phyloP scores from a whole-genome alignment of 306 rosid species.

The Cicer pinnatifidum region DNA sequence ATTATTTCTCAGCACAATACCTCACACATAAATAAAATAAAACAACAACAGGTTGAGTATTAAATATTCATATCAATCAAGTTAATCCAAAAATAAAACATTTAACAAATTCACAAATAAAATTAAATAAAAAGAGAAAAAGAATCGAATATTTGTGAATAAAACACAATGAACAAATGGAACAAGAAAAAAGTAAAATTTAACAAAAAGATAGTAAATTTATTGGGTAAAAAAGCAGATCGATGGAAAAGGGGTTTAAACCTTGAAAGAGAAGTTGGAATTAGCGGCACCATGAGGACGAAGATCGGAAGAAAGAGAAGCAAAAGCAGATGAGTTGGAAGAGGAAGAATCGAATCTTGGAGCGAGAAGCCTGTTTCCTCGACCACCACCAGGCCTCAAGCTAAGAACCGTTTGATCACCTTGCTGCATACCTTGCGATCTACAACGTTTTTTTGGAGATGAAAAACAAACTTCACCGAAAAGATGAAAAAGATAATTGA shows the following conservation, averaged over 20 bases:
- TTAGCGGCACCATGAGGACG: constrained; percentile 66
- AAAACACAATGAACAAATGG: not conserved
- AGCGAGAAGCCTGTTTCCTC: constrained; percentile 71
- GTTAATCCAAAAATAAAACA: constrained; percentile 12
- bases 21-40: not conserved
- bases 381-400: constrained; percentile 99
- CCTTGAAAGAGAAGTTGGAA: constrained; percentile 65
- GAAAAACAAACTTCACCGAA: constrained; percentile 49
- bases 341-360: constrained; percentile 75
- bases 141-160: not conserved
- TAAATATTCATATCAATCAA: not conserved
- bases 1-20: not conserved
- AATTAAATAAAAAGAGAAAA: not conserved
- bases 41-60: not conserved
- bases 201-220: not conserved
- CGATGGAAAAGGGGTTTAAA: constrained; percentile 44
- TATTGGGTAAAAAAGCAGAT: constrained; percentile 49
- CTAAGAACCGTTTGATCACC: constrained; percentile 84
- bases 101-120: not conserved
- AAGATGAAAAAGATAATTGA: constrained; percentile 2
- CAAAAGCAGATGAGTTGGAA: constrained; percentile 62
- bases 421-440: constrained; percentile 97
- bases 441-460: constrained; percentile 39
- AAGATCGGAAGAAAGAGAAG: constrained; percentile 76
- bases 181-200: not conserved